Evolutionary conservation across 2,329 filamentous ascomycete genomes (phyloP).

Genomic region (Daldinia sp.): DNA sequence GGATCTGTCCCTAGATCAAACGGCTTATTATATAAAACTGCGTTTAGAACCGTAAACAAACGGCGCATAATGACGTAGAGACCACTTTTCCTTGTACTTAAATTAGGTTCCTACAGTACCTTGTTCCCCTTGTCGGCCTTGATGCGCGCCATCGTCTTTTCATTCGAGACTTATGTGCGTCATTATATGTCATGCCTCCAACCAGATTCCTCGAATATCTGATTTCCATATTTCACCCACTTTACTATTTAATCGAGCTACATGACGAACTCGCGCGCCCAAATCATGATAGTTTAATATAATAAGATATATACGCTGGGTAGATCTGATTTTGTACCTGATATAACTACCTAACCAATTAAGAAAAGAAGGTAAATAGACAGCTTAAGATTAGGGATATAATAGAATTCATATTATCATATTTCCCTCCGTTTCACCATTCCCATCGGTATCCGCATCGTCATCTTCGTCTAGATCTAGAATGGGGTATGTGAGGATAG

Average conservation of each 20-base stretch:
- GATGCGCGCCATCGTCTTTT: constrained; percentile 19
- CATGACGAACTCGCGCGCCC: not conserved
- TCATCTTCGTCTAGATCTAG: constrained; percentile 68
- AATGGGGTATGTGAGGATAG: constrained; percentile 89
- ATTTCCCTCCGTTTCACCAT: constrained; percentile 36
- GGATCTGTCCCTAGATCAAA: not conserved
- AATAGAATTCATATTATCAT: constrained; percentile 41
- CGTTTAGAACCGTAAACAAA: constrained; percentile 8
- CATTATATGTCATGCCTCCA: constrained; percentile 25
- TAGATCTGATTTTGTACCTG: not conserved
- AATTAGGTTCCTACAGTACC: not conserved
- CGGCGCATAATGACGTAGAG: constrained; percentile 25
- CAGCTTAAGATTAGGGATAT: not conserved
- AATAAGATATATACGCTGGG: too few relatives aligned
- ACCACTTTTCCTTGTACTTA: constrained; percentile 3
- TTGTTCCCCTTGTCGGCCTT: too few relatives aligned
- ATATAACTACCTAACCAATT: not conserved
- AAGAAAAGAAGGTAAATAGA: too few relatives aligned
- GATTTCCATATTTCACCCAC: not conserved
- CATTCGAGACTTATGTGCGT: constrained; percentile 25
- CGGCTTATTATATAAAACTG: not conserved
- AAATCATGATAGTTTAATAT: not conserved
- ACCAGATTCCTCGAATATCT: constrained; percentile 5
- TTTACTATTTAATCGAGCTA: not conserved
- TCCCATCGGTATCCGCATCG: constrained; percentile 45